Base-by-base conservation (phyloP, 306 rosid genomes). In the Canavalia gladiata region DNA sequence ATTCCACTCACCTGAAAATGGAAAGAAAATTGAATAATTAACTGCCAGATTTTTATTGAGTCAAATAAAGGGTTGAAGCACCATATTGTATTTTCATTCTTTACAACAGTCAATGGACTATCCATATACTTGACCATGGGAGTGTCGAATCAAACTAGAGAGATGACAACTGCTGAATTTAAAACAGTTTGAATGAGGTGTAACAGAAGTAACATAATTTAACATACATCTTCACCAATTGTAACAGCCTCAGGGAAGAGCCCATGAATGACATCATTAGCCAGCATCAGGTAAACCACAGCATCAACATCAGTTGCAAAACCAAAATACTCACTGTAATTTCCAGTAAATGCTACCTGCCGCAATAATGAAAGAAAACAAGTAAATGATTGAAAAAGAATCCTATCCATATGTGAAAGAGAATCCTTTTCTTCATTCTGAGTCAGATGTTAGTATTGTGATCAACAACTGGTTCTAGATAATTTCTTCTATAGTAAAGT, bases 141-240 rank as follows among this genome's bases (percentile, higher is more conserved):
- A 76, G 25, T 70, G 70, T 18, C 55, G 60, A 68, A 30, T 46
- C 9, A 81, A 71, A 56, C 41, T 70, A 30, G 72, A 65, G 51
- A 46, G 70, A 72, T 43, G 65, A 31, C 33, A 74, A 47, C 35
- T 43, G 45, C 47, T 74, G 45, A 30, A 78, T 75, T 52, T 73
- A 64, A 52, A 60, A 68, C 29, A 78, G 50, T 39, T 77, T 63
- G 29, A 60, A 57, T 54, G 39, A 82, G 39, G 60, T 49, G 76
- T 51, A 46, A 79, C 70, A 39, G 59, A 67, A 49, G 30, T 66
- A 57, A 57, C 28, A 67, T 80, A 64, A 76, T 57, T 54, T 35
- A 12, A 70, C 94, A 70, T 94, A 96, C 98, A 90, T 96, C 99
- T 94, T 96, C 99, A 83, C 99, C 99, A 84, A 96, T 74, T 69